A percentile compares a stretch with the other conserved stretches of the same genome.
Conservation (phyloP, 192 early-diverging fungal species). For the Thoreauomyces humboldtii region DNA sequence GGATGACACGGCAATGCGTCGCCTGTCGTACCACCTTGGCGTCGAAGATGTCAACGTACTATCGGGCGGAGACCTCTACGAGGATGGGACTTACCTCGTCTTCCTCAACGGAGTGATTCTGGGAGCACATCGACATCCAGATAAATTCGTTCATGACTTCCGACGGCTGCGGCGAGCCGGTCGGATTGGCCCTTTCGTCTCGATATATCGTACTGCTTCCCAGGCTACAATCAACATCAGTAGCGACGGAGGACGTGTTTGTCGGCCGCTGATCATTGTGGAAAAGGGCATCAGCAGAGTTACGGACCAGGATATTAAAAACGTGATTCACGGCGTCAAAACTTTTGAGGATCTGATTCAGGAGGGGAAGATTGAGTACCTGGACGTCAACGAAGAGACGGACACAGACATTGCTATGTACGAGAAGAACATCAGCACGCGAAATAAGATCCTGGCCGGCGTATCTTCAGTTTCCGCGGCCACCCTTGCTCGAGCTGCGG, state of each 20-base stretch:
- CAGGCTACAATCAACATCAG: constrained; percentile 86
- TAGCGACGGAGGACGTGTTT: constrained; percentile 93
- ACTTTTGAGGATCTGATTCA: constrained; percentile 90
- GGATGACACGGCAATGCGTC: constrained; percentile 75
- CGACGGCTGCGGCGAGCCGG: constrained; percentile 82
- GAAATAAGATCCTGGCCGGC: constrained; percentile 13
- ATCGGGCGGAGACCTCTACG: constrained; percentile 84
- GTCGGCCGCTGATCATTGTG: constrained; percentile 93
- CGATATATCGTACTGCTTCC: constrained; percentile 80
- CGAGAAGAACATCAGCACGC: constrained; percentile 74
- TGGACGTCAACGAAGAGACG: constrained; percentile 97
- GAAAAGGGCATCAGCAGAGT: constrained; percentile 66
- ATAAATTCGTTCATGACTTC: constrained; percentile 84
- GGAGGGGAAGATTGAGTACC: constrained; percentile 88
- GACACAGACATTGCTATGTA: constrained; percentile 93
- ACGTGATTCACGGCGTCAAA: constrained; percentile 50
- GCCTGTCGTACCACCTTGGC: constrained; percentile 81
- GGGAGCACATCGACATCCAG: constrained; percentile 79
- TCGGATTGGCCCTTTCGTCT: constrained; percentile 86
- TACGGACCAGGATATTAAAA: constrained; percentile 39
- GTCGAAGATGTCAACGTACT: constrained; percentile 89
- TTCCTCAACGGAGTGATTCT: constrained; percentile 93
- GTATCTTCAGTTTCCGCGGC: background rate
- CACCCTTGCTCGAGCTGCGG: background rate
- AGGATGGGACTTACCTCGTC: constrained; percentile 73